These are phyloP conservation scores for Tolypocladium amazonense DNA, from an alignment of 2,329 filamentous ascomycete species.

Conservation along the genomic window DNA sequence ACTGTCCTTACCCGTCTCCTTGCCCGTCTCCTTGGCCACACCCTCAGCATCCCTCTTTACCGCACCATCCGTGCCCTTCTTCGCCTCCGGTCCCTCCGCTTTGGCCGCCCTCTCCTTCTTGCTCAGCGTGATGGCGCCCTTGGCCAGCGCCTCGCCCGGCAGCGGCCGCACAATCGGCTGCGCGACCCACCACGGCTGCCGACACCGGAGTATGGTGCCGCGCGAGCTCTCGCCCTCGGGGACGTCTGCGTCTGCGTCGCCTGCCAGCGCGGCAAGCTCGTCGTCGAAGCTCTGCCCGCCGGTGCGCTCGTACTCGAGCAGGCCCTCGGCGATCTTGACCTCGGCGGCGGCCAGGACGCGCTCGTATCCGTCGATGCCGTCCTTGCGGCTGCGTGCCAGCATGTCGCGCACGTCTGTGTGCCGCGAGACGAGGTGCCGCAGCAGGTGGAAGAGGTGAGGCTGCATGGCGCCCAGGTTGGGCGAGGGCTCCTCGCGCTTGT, in stretches of 20 bases:
- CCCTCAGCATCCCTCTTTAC: neutral
- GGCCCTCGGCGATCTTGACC: conserved; percentile 57
- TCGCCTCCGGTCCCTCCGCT: conserved; percentile 12
- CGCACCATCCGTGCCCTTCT: neutral
- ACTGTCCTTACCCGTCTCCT: neutral
- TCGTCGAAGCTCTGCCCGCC: conserved; percentile 38
- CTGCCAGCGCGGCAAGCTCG: conserved; percentile 15
- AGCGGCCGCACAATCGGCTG: conserved; percentile 80
- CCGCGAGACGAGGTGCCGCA: conserved; percentile 67
- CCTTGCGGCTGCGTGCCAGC: conserved; percentile 57
- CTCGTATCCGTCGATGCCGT: conserved; percentile 70
- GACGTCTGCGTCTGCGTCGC: conserved; percentile 12
- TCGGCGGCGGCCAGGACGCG: conserved; percentile 67
- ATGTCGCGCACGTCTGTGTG: conserved; percentile 80
- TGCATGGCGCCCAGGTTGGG: conserved; percentile 74
- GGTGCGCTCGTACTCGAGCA: conserved; percentile 54
- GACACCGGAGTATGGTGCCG: conserved; percentile 61
- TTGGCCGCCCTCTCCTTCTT: conserved; percentile 47
- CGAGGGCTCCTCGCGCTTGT: conserved; percentile 26
- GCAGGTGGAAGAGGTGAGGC: conserved; percentile 84
- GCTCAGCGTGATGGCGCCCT: conserved; percentile 63
- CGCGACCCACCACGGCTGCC: conserved; percentile 79
- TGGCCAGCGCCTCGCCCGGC: conserved; percentile 77
- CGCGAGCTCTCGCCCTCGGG: conserved; percentile 47
- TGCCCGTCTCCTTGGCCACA: neutral